Percentiles rank a stretch among this genome's conserved stretches.
Conservation (phyloP, 306 rosid species). For the Gastrolobium villosum region DNA sequence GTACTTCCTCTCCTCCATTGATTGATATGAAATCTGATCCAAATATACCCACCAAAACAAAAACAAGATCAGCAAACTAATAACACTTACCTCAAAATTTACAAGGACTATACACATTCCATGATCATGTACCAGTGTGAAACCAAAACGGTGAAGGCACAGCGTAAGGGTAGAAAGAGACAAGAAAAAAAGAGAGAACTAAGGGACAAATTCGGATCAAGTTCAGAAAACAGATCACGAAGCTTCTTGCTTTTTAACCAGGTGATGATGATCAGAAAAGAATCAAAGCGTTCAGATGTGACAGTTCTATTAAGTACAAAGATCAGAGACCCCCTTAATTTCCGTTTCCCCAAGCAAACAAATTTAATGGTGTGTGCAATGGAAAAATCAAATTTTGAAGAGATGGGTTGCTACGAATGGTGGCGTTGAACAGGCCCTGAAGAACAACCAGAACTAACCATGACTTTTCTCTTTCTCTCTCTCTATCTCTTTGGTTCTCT, state of each 20-base stretch:
- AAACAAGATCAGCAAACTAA: constrained; percentile 43
- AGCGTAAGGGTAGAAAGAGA: not conserved
- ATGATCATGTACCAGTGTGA: constrained; percentile 37
- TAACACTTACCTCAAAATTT: constrained; percentile 55
- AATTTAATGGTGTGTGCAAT: constrained; percentile 35
- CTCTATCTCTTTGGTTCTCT: constrained; percentile 45
- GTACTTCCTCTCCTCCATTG: constrained; percentile 66
- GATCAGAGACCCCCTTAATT: constrained; percentile 72
- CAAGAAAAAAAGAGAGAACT: not conserved
- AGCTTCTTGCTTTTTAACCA: constrained; percentile 54
- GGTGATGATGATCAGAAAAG: constrained; percentile 51
- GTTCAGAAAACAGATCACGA: constrained; percentile 60
- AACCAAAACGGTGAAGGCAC: constrained; percentile 31
- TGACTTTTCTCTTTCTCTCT: constrained; percentile 45
- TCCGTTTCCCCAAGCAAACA: constrained; percentile 51
- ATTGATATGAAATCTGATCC: constrained; percentile 46
- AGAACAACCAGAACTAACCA: constrained; percentile 58
- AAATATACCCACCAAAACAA: constrained; percentile 34
- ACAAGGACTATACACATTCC: constrained; percentile 53
- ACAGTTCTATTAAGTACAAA: constrained; percentile 75
- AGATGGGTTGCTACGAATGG: constrained; percentile 48
- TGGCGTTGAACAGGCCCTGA: constrained; percentile 57
- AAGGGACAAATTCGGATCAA: constrained; percentile 59
- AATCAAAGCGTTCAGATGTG: constrained; percentile 76
- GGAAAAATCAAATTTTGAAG: constrained; percentile 51